Conservation (phyloP, 2,329 filamentous ascomycete genomes). For the Colletotrichum acutatum region DNA sequence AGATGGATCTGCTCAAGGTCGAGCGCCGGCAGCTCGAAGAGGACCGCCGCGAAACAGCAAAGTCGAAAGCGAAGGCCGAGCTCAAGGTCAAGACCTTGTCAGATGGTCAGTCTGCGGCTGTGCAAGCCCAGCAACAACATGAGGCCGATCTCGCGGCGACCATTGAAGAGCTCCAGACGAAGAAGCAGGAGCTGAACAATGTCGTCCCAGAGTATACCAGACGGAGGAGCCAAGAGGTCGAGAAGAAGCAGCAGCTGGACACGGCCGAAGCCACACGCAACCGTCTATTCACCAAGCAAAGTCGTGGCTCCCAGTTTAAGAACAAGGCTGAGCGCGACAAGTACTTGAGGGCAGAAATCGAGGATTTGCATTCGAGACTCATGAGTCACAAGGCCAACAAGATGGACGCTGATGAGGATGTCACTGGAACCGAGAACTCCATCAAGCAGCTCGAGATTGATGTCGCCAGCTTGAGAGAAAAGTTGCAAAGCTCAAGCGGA, state of each 20-base stretch:
- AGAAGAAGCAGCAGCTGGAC: conserved; percentile 77
- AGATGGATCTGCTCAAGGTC: conserved; percentile 85
- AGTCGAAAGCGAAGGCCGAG: conserved; percentile 85
- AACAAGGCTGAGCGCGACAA: conserved; percentile 90
- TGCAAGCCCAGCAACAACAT: conserved; percentile 77
- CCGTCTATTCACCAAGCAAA: conserved; percentile 91
- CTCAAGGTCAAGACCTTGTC: conserved; percentile 83
- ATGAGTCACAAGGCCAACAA: conserved; percentile 86
- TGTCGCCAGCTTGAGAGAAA: conserved; percentile 74
- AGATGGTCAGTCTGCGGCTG: conserved; percentile 83
- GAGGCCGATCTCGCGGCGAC: conserved; percentile 79
- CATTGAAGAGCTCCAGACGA: conserved; percentile 77
- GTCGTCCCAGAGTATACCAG: conserved; percentile 82
- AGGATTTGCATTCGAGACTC: conserved; percentile 80
- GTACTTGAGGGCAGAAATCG: conserved; percentile 83
- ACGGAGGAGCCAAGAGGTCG: conserved; percentile 78
- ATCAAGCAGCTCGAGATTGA: conserved; percentile 80
- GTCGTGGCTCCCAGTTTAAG: conserved; percentile 85
- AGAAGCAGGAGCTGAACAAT: conserved; percentile 79
- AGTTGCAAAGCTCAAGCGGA: conserved; percentile 82
- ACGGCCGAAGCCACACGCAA: conserved; percentile 79
- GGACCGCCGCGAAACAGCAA: conserved; percentile 85
- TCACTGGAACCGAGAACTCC: conserved; percentile 74
- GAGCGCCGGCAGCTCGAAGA: conserved; percentile 91
- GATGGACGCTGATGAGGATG: conserved; percentile 86